Conservation (phyloP, 441 rosid species). For the Erodium trifolium region DNA sequence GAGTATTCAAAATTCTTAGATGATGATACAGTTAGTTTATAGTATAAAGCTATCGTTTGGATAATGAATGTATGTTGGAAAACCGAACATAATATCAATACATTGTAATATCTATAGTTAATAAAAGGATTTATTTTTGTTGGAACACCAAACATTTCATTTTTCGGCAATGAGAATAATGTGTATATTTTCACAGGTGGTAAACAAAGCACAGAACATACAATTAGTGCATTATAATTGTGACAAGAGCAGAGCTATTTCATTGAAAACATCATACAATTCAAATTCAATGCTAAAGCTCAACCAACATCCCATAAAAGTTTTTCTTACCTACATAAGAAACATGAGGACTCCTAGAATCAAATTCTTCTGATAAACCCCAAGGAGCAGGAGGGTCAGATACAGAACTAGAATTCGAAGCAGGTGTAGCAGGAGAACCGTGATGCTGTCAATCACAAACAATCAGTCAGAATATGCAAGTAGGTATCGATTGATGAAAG, state of each 20-base stretch:
- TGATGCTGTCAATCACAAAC: constrained; percentile 36
- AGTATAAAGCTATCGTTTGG: not conserved
- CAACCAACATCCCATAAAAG: constrained; percentile 20
- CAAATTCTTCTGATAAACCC: constrained; percentile 54
- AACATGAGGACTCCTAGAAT: constrained; percentile 50
- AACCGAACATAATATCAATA: too few relatives aligned
- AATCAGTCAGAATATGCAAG: constrained; percentile 13
- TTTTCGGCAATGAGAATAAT: too few relatives aligned
- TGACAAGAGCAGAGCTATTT: not conserved
- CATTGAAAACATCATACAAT: not conserved
- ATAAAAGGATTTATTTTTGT: too few relatives aligned
- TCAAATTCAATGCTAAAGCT: not conserved
- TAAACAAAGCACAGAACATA: not conserved
- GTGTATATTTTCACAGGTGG: not conserved
- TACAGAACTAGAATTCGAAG: constrained; percentile 75
- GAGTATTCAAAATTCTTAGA: not conserved
- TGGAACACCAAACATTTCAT: too few relatives aligned
- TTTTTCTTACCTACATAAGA: constrained; percentile 29
- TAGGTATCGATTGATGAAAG: not conserved
- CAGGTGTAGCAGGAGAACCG: constrained; percentile 73
- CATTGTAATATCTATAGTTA: too few relatives aligned
- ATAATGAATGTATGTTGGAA: too few relatives aligned
- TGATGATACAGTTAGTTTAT: not conserved
- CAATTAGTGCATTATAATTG: not conserved
- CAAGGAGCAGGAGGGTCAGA: constrained; percentile 57